A percentile compares a stretch with the other conserved stretches of the same genome.
These are phyloP conservation scores for Dendrostoma leiphaemia DNA, from an alignment of 2,329 filamentous ascomycete species.

Conservation along the genomic window DNA sequence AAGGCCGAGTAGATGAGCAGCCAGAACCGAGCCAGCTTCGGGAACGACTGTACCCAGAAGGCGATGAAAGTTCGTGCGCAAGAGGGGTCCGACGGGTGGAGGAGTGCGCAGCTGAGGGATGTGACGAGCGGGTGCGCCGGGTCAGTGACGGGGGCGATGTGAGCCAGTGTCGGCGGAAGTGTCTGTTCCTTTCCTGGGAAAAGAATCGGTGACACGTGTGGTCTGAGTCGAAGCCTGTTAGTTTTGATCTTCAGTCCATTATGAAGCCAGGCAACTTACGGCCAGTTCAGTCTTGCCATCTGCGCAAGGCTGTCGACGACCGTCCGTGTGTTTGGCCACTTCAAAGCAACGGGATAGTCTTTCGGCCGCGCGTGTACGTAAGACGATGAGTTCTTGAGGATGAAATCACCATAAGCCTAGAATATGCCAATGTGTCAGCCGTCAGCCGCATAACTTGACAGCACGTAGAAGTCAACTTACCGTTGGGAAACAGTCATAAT, in stretches of 20 bases:
- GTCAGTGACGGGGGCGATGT: conserved; percentile 75
- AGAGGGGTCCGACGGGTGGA: conserved; percentile 85
- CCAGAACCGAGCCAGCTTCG: conserved; percentile 74
- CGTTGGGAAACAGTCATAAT: conserved; percentile 69
- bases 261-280: conserved; percentile 51
- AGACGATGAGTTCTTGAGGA: conserved; percentile 71
- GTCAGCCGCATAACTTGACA: background rate
- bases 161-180: conserved; percentile 63
- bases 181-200: conserved; percentile 69
- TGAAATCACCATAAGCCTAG: conserved; percentile 42
- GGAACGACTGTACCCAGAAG: conserved; percentile 83
- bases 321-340: conserved; percentile 74
- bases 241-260: conserved; percentile 13
- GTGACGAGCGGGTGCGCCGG: conserved; percentile 84
- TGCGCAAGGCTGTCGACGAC: conserved; percentile 79
- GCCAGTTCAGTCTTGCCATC: conserved; percentile 82
- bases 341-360: conserved; percentile 61
- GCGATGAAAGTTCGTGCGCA: conserved; percentile 84
- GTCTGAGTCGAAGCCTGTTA: conserved; percentile 38
- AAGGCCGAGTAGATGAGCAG: conserved; percentile 71
- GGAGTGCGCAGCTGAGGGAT: conserved; percentile 81
- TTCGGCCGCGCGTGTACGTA: conserved; percentile 75
- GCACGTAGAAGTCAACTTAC: conserved; percentile 33
- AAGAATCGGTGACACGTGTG: conserved; percentile 81
- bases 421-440: background rate